Evolutionary conservation across 1,284 basidiomycete genomes (phyloP).

Genomic region (Puccinia hordei): DNA sequence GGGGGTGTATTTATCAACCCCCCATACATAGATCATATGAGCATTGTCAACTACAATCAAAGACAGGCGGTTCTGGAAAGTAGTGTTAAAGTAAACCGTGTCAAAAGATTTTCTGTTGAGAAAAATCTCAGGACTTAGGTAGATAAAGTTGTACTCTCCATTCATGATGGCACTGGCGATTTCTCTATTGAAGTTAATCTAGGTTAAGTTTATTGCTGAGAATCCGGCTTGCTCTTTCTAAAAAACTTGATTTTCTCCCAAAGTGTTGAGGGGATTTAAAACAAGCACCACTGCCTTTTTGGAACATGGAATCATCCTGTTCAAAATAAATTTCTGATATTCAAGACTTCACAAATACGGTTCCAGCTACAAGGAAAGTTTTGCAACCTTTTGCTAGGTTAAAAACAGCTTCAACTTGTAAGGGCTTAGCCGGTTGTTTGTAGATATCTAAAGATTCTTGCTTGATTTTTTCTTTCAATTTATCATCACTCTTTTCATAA

Average conservation of each 20-base stretch:
- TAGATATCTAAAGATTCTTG: not conserved
- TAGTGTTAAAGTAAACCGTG: not conserved
- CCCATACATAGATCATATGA: too few species aligned
- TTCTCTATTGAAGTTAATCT: not conserved
- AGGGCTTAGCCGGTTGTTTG: not conserved
- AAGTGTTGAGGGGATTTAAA: too few species aligned
- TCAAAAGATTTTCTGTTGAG: not conserved
- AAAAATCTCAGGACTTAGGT: slow-evolving; percentile 15
- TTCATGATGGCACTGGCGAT: not conserved
- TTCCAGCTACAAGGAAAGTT: slow-evolving; percentile 4
- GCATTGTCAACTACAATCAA: too few species aligned
- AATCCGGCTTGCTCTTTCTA: not conserved
- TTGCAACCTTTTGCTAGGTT: not conserved
- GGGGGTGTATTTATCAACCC: too few species aligned
- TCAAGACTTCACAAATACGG: not conserved
- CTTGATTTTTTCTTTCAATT: not conserved
- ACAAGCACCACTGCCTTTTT: not conserved
- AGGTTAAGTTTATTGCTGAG: not conserved
- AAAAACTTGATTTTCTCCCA: not conserved
- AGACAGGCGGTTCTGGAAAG: too few species aligned
- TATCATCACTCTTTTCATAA: not conserved
- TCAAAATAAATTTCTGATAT: not conserved
- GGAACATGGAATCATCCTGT: not conserved
- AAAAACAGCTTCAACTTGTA: too few species aligned
- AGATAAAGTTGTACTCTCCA: not conserved